These are phyloP conservation scores for Friedmanniomyces endolithicus DNA, from an alignment of 495 filamentous ascomycete species.

Conservation along the genomic window DNA sequence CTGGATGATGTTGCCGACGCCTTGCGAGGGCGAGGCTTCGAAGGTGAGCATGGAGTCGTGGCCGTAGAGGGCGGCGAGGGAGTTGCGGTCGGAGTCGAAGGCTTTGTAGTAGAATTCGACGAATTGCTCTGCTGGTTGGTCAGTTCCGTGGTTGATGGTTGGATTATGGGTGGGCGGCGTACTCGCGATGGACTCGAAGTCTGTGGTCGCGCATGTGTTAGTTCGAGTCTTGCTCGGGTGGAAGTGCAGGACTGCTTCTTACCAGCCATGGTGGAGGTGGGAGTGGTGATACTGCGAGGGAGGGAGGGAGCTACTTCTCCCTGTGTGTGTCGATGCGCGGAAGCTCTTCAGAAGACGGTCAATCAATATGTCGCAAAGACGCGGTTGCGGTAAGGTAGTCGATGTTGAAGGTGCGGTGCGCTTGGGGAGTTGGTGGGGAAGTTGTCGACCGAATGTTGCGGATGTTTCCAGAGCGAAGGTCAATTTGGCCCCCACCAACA, in stretches of 20 bases:
- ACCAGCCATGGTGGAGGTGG: constrained; percentile 4
- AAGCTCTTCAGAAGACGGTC: neutral
- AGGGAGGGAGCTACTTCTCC: neutral
- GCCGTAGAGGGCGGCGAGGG: constrained; percentile 65
- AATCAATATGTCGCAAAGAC: neutral
- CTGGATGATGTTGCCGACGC: constrained; percentile 50
- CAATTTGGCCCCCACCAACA: neutral
- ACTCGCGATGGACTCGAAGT: constrained; percentile 22
- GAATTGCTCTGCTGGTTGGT: constrained; percentile 55
- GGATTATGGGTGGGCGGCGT: neutral
- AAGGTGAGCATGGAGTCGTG: constrained; percentile 88
- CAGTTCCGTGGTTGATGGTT: neutral
- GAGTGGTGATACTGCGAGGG: neutral
- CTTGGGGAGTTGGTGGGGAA: neutral
- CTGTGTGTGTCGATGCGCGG: no score
- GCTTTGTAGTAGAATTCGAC: constrained; percentile 76
- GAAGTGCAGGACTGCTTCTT: neutral
- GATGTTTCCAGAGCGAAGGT: no score
- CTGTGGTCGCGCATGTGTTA: neutral
- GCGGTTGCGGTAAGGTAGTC: neutral
- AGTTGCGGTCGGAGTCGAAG: constrained; percentile 56
- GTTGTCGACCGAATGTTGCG: neutral
- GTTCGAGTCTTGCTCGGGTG: neutral
- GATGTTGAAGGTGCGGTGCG: neutral
- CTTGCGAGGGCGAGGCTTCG: constrained; percentile 50